Evolutionary conservation across 768 basidiomycete species (phyloP), one percentile per base, ranked within the genome.

Genomic region (Saitozyma podzolica): DNA sequence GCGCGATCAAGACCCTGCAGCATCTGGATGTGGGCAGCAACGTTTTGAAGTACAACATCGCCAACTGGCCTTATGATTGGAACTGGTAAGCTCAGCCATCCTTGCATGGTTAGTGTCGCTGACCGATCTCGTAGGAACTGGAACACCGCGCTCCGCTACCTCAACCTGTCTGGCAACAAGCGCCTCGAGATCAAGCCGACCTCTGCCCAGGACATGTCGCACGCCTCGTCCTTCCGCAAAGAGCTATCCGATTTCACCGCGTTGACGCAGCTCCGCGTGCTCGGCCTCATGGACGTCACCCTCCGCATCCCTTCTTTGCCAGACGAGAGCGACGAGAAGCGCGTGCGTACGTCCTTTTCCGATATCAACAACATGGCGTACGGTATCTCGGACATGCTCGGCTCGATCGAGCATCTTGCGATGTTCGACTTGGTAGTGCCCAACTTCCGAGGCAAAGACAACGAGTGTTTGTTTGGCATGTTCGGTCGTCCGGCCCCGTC

Each of bases 61-160:
- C 91, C 69, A 99, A 99, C 73, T 93, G 89, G 89, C 91, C 95
- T 77, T 98, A 93, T 78, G 96, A 99, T 80, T 98, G 94, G 94
- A 98, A 99, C 77, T 97, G 96, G 95, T 95, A 67, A 54, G 86
- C 81, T 40, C 14, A 10, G 43, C 37, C 14, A 20, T 60, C 40
- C 20, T 17, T 42, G 40, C 11, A 40, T 8, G 5, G 6, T 42
- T 1, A 37, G 1, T 29, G 45, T 11, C n/a, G 45, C 45, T 47
- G 54, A n/a, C 54, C 14, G 4, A 16, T 52, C n/a, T 29, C 29
- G 47, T 66, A 96, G 95, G 94, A 98, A 97, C 77, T 96, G 92
- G 84, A 99, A 98, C 78, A 86, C 87, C 67, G 89, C 90, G 64
- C 84, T 99, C 60, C 87, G 86, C 61, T 98, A 96, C 78, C 90